These are phyloP conservation scores for Polytrichum formosum DNA, from an alignment of 225 moss, liverwort and hornwort genomes.

Conservation along the genomic window DNA sequence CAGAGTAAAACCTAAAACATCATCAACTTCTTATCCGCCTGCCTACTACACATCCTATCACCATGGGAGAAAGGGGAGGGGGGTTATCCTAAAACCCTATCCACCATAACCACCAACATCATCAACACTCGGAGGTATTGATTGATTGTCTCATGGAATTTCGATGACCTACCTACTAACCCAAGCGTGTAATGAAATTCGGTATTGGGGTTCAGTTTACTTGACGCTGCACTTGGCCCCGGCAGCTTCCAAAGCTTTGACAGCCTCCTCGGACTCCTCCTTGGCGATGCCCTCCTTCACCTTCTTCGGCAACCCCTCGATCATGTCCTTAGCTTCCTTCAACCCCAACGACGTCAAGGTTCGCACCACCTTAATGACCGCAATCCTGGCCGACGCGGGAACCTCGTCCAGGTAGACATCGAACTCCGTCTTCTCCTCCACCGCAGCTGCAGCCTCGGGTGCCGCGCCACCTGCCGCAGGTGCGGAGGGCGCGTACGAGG, in stretches of 20 bases:
- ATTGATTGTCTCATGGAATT: too few species aligned
- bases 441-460: slow-evolving; percentile 51
- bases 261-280: slow-evolving; percentile 81
- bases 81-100: too few species aligned
- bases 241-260: slow-evolving; percentile 63
- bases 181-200: too few species aligned
- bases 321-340: slow-evolving; percentile 94
- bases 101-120: too few species aligned
- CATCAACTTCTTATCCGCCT: too few species aligned
- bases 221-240: slow-evolving; percentile 67
- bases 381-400: slow-evolving; percentile 51
- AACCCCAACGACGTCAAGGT: slow-evolving; percentile 64
- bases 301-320: slow-evolving; percentile 81
- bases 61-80: too few species aligned
- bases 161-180: too few species aligned
- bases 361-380: slow-evolving; percentile 82
- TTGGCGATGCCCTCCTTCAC: slow-evolving; percentile 71
- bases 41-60: too few species aligned
- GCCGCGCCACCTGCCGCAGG: slow-evolving; percentile 39
- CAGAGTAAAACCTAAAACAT: too few species aligned
- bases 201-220: slow-evolving; percentile 19
- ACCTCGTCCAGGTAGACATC: slow-evolving; percentile 59
- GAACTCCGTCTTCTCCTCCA: slow-evolving; percentile 89
- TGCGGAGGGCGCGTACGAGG: slow-evolving; percentile 56
- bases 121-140: too few species aligned